These are phyloP conservation scores for Globisporangium solare DNA, from an alignment of 352 stramenopile species.

Conservation along the genomic window DNA sequence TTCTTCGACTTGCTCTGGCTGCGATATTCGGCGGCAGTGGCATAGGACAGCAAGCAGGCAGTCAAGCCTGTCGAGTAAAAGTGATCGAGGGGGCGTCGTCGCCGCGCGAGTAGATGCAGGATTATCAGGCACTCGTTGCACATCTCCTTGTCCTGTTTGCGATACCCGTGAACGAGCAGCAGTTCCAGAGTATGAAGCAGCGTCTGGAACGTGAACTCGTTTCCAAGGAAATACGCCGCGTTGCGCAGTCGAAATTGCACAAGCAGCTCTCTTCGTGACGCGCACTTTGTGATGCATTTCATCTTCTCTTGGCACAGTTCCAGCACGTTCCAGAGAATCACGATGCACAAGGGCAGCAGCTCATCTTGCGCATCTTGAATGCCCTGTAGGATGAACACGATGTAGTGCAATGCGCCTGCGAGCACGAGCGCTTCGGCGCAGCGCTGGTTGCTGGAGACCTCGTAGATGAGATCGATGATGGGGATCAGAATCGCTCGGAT, in stretches of 20 bases:
- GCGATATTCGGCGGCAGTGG: conserved; percentile 35
- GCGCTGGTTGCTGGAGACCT: conserved; percentile 58
- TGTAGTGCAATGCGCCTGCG: conserved; percentile 54
- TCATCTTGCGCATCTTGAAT: conserved; percentile 59
- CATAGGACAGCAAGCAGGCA: conserved; percentile 57
- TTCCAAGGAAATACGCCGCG: conserved; percentile 55
- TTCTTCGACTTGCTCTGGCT: conserved; percentile 9
- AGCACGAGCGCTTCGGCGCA: conserved; percentile 70
- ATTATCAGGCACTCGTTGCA: conserved; percentile 77
- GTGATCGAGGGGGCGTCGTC: conserved; percentile 36
- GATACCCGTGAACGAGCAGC: conserved; percentile 51
- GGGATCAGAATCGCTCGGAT: conserved; percentile 44
- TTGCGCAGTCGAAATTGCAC: conserved; percentile 59
- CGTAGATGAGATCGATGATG: conserved; percentile 55
- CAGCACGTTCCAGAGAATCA: conserved; percentile 73
- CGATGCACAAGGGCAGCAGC: conserved; percentile 60
- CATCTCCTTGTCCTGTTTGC: conserved; percentile 74
- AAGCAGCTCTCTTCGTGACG: conserved; percentile 51
- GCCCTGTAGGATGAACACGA: conserved; percentile 58
- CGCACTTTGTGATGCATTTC: conserved; percentile 28
- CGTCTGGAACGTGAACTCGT: conserved; percentile 48
- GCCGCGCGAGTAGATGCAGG: conserved; percentile 48
- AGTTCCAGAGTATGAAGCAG: conserved; percentile 57
- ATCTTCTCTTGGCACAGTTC: conserved; percentile 62
- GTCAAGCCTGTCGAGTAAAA: conserved; percentile 63